These are phyloP conservation scores for Cardamine resedifolia DNA, from an alignment of 345 rosid genomes.

Conservation along the genomic window DNA sequence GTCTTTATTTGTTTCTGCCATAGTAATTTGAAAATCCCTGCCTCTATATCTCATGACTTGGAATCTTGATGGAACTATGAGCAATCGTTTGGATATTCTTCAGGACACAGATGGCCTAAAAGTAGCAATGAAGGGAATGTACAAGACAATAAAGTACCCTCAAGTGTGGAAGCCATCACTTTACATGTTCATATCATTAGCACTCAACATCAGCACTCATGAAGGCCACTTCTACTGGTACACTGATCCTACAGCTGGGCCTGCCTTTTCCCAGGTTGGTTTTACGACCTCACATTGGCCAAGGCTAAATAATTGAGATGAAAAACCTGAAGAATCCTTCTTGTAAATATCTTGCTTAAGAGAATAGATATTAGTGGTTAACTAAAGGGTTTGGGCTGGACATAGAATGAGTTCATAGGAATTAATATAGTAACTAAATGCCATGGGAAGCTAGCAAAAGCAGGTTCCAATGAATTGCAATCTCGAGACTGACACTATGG, in stretches of 20 bases:
- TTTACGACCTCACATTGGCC: background rate
- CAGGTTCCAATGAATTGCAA: background rate
- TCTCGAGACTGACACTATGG: background rate
- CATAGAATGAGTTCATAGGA: background rate
- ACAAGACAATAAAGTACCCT: constrained; percentile 60
- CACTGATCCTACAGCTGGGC: constrained; percentile 75
- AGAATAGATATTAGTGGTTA: background rate
- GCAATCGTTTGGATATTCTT: constrained; percentile 12
- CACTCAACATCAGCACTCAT: constrained; percentile 74
- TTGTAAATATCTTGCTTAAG: background rate
- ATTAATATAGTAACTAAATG: constrained; percentile 5
- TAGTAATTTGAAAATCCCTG: background rate
- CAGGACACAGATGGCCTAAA: constrained; percentile 50
- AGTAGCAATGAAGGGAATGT: constrained; percentile 55
- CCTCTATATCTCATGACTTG: background rate
- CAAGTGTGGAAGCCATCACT: constrained; percentile 90
- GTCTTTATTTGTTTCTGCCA: background rate
- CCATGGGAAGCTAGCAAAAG: background rate
- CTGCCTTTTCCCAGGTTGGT: constrained; percentile 73
- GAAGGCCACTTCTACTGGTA: constrained; percentile 90
- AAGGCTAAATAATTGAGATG: background rate
- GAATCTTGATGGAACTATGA: constrained; percentile 16
- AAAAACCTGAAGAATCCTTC: background rate
- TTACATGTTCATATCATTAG: constrained; percentile 69
- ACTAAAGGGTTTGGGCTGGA: background rate